phyloP scores from a whole-genome alignment of 225 moss, liverwort and hornwort genomes.

The Takakia lepidozioides region DNA sequence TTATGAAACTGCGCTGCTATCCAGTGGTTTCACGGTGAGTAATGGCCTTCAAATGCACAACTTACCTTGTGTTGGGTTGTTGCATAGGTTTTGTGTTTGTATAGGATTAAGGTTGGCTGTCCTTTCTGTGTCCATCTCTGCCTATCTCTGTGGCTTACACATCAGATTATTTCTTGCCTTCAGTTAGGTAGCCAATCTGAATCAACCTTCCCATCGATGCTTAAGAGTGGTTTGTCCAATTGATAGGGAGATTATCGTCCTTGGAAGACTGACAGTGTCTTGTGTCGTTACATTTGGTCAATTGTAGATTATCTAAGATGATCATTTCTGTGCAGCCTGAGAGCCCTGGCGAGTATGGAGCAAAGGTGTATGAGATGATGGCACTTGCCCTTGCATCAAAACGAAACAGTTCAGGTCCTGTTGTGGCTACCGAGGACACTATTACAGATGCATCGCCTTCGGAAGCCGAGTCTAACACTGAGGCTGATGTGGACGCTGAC shows the following conservation, averaged over 20 bases:
- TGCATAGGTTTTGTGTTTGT: background rate
- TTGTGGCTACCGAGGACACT: constrained; percentile 1
- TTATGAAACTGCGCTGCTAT: constrained; percentile 82
- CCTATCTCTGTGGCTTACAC: background rate
- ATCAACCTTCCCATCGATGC: no score
- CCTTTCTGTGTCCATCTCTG: background rate
- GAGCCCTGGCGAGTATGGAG: constrained; percentile 88
- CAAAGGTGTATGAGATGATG: constrained; percentile 88
- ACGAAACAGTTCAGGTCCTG: constrained; percentile 11
- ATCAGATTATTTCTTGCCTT: background rate
- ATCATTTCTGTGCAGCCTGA: constrained; percentile 85
- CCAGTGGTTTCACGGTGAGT: constrained; percentile 79
- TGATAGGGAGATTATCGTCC: no score
- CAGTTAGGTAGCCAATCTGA: no score
- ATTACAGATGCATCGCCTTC: constrained; percentile 8
- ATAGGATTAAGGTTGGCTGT: background rate
- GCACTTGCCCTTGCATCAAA: constrained; percentile 57
- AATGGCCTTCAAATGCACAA: no score
- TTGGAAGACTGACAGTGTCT: no score
- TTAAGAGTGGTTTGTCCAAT: no score
- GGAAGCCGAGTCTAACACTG: no score
- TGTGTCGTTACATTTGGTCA: no score
- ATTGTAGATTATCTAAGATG: no score
- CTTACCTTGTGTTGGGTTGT: background rate
- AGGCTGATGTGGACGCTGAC: constrained; percentile 22